These are phyloP conservation scores for Ceriops tagal DNA, from an alignment of 345 rosid species.

Conservation along the genomic window DNA sequence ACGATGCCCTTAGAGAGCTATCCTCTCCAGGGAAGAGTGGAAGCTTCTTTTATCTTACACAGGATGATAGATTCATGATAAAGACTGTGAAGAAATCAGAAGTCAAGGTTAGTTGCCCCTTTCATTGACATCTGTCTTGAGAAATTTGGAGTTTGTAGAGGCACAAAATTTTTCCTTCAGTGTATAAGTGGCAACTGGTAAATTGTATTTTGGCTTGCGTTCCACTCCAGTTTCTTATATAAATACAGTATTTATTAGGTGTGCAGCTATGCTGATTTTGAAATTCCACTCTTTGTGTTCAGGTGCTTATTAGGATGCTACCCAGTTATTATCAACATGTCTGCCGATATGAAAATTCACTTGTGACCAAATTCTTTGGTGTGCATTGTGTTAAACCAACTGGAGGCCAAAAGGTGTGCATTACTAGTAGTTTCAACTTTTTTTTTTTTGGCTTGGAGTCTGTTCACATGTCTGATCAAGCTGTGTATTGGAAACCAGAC, in stretches of 20 bases:
- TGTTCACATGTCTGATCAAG: slow-evolving; percentile 21
- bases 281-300: slow-evolving; percentile 21
- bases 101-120: slow-evolving; percentile 79
- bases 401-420: slow-evolving; percentile 88
- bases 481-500: slow-evolving; percentile 48
- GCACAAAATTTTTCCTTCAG: not conserved
- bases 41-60: slow-evolving; percentile 94
- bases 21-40: slow-evolving; percentile 99
- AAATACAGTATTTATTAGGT: not conserved
- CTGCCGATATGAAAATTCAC: slow-evolving; percentile 63
- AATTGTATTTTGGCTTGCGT: slow-evolving; percentile 15
- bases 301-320: slow-evolving; percentile 97
- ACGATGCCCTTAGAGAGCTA: slow-evolving; percentile 89
- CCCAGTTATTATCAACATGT: slow-evolving; percentile 80
- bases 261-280: slow-evolving; percentile 15
- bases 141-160: slow-evolving; percentile 3
- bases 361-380: slow-evolving; percentile 88
- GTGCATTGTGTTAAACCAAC: slow-evolving; percentile 95
- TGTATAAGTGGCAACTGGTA: slow-evolving; percentile 8
- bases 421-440: not conserved
- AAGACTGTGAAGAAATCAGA: slow-evolving; percentile 97
- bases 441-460: not conserved
- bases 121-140: slow-evolving; percentile 21
- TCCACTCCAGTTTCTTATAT: slow-evolving; percentile 15
- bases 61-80: slow-evolving; percentile 96